Conservation (phyloP, 192 early-diverging fungal genomes). For the Chytriomyces sp. region DNA sequence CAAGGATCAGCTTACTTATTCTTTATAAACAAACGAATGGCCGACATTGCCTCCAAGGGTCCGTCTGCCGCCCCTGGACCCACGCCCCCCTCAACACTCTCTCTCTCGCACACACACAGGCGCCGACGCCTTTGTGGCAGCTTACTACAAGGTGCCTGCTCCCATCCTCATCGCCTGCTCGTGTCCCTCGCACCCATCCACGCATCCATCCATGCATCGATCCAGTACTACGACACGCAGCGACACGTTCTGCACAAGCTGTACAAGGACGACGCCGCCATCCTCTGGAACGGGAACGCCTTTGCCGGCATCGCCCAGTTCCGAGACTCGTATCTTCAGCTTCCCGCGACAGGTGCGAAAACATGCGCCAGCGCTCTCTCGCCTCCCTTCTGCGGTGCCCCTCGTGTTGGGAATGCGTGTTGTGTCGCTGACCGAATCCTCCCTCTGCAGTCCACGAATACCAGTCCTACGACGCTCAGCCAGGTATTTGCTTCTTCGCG, state of each 20-base stretch:
- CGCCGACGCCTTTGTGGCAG: conserved; percentile 37
- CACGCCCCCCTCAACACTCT: neutral
- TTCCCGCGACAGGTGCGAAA: conserved; percentile 47
- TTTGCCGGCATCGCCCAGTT: conserved; percentile 28
- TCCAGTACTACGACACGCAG: conserved; percentile 41
- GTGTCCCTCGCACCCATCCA: too few relatives aligned
- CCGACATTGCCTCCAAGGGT: neutral
- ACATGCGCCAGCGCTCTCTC: too few relatives aligned
- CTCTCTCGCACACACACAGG: conserved; percentile 17
- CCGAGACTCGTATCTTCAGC: conserved; percentile 35
- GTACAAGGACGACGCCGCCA: conserved; percentile 43
- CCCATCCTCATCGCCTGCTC: too few relatives aligned
- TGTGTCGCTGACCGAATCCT: neutral
- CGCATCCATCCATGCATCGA: conserved; percentile 10
- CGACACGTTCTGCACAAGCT: conserved; percentile 44
- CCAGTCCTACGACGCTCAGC: conserved; percentile 44
- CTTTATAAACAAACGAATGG: too few relatives aligned
- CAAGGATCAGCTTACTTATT: too few relatives aligned
- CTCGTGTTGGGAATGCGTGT: neutral
- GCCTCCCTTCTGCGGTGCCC: neutral
- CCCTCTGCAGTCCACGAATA: conserved; percentile 34
- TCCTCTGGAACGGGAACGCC: conserved; percentile 49
- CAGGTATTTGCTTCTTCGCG: conserved; percentile 26
- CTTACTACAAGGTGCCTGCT: conserved; percentile 43
- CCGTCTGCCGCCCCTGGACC: neutral